Conservation (phyloP, 106 monocot genomes). For the Dendrobium officinale region DNA sequence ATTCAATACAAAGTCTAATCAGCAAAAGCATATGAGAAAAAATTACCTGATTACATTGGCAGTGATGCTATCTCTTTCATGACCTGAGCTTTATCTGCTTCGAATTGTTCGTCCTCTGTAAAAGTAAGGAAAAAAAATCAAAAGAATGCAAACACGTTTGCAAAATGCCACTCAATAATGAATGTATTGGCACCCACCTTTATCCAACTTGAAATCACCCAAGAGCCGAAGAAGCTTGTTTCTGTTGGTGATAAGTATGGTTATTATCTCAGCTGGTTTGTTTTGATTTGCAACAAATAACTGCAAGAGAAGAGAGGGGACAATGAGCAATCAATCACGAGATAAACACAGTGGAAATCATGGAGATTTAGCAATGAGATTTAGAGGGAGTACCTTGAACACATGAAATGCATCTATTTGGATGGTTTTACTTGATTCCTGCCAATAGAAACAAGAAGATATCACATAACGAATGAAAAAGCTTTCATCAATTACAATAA, state of each 20-base stretch:
- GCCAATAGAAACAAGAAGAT: not conserved
- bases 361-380: not conserved
- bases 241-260: constrained; percentile 65
- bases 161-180: too few species aligned
- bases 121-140: not conserved
- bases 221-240: constrained; percentile 85
- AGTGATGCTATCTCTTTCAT: constrained; percentile 49
- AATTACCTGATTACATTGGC: constrained; percentile 3
- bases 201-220: constrained; percentile 63
- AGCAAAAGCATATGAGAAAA: not conserved
- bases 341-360: not conserved
- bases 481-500: not conserved
- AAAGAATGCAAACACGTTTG: too few species aligned
- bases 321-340: not conserved
- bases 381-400: constrained; percentile 54
- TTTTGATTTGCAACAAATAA: constrained; percentile 86
- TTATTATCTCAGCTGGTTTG: constrained; percentile 75
- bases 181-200: constrained; percentile 45
- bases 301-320: constrained; percentile 19
- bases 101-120: constrained; percentile 69
- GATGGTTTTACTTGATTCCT: constrained; percentile 88
- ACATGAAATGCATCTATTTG: constrained; percentile 97
- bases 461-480: not conserved
- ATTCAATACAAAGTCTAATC: not conserved
- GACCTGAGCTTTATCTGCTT: constrained; percentile 59